Conservation (phyloP, 345 rosid species). For the Odontarrhena argentea region DNA sequence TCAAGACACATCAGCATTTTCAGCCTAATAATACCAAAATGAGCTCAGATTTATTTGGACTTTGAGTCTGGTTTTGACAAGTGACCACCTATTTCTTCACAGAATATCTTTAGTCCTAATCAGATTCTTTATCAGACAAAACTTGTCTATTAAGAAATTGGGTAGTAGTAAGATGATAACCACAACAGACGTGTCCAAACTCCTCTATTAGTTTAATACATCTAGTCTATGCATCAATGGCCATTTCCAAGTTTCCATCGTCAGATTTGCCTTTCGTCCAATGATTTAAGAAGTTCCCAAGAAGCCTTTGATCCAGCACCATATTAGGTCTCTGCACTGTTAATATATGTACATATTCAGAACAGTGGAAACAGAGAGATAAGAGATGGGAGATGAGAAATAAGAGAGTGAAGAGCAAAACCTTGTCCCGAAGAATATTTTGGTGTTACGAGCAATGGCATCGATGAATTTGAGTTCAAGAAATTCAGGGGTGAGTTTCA, state of each 20-base stretch:
- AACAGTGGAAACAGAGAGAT: slow-evolving; percentile 14
- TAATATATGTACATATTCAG: slow-evolving; percentile 20
- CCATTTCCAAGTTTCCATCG: slow-evolving; percentile 29
- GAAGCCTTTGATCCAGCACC: slow-evolving; percentile 85
- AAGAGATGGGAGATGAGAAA: not conserved
- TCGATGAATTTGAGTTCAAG: slow-evolving; percentile 88
- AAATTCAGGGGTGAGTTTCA: slow-evolving; percentile 87
- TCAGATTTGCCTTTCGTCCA: slow-evolving; percentile 30
- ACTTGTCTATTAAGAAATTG: not conserved
- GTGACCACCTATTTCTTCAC: not conserved
- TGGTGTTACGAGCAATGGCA: slow-evolving; percentile 82
- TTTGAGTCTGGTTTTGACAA: not conserved
- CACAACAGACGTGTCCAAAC: slow-evolving; percentile 7
- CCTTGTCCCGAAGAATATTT: slow-evolving; percentile 95
- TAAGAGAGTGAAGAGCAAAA: slow-evolving; percentile 25
- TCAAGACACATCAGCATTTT: slow-evolving; percentile 20
- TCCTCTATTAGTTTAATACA: slow-evolving; percentile 8
- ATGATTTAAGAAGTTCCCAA: slow-evolving; percentile 65
- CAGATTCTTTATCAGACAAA: slow-evolving; percentile 19
- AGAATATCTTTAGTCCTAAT: not conserved
- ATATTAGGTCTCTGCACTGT: slow-evolving; percentile 70
- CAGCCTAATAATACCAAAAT: slow-evolving; percentile 35
- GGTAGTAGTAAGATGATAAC: not conserved
- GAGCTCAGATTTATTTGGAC: slow-evolving; percentile 24
- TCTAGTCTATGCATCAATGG: slow-evolving; percentile 32